Evolutionary conservation across 768 basidiomycete genomes (phyloP), one percentile per base, ranked within the genome.

Genomic region (Roridomyces roridus): DNA sequence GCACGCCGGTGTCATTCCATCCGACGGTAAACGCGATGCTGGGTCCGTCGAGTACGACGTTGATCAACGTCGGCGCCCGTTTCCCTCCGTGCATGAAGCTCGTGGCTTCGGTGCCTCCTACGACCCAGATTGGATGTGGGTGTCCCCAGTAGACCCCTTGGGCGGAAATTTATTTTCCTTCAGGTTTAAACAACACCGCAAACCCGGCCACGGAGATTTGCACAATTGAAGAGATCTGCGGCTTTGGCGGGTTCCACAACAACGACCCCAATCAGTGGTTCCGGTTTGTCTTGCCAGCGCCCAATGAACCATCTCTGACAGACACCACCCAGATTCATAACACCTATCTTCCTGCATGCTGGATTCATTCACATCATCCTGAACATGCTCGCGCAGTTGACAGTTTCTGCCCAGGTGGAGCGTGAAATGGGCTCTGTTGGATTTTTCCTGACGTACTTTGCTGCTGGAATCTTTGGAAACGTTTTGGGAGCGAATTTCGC

Each of bases 401-500:
- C 83, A 0, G 75, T 91, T n/a, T 89, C 88, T 7, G 91, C 88
- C 31, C 87, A 91, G 87, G 87, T 96, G 53, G 94, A 97, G 68
- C 79, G 88, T 55, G 93, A 95, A 65, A 94, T 97, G 91, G 94
- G 94, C 9, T 91, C 94, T 0, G 77, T 79, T 24, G 89, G 89
- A 0, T 99, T 97, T 73, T 59, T 93, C 28, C 76, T 97, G 12
- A 85, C 92, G 3, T 99, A 98, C 71, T 83, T 95, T 40, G 82
- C 94, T 1, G 90, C 93, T 11, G 96, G 96, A 7, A 92, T 97
- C 29, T 98, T 97, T 68, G 96, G 96, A 82, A 94, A 94, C 63
- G 83, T 94, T 23, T 79, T 98, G 24, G 96, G 96, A 21, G 94
- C 94, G 2, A 98, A 97, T 72, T 98, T 98, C 68, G 80, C 93